Conservation (phyloP, 352 stramenopile species). For the Phytophthora brassicae region DNA sequence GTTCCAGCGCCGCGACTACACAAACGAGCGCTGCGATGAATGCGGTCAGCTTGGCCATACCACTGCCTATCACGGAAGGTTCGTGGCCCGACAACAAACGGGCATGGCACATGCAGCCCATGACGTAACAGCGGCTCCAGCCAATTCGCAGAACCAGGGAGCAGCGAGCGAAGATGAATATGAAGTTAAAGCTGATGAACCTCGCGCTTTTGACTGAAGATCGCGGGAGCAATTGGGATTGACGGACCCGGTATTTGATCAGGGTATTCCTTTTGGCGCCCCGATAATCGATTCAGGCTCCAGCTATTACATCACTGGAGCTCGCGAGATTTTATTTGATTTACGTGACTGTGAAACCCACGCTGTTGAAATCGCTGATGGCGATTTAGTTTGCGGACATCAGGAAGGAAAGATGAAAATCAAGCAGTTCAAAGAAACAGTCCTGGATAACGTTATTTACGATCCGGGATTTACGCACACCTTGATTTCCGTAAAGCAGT, state of each 20-base stretch:
- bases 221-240: neutral
- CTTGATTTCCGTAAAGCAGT: conserved; percentile 7
- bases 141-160: neutral
- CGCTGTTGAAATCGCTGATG: conserved; percentile 10
- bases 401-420: conserved; percentile 3
- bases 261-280: neutral
- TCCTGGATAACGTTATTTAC: conserved; percentile 5
- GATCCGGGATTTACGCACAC: conserved; percentile 4
- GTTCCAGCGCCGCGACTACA: neutral
- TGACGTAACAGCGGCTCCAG: neutral
- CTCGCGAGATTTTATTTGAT: neutral
- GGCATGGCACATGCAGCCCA: neutral
- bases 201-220: conserved; percentile 3
- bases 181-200: neutral
- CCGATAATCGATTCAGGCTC: conserved; percentile 11
- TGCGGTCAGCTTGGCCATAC: conserved; percentile 11
- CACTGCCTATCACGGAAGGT: conserved; percentile 2
- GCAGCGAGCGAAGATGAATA: neutral
- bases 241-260: neutral
- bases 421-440: neutral
- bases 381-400: neutral
- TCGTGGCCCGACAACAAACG: neutral
- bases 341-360: conserved; percentile 1
- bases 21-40: neutral
- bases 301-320: conserved; percentile 9